Evolutionary conservation across 352 stramenopile species (phyloP), one percentile per base, ranked within the genome.

Genomic region (Thalassiosira pacifica): DNA sequence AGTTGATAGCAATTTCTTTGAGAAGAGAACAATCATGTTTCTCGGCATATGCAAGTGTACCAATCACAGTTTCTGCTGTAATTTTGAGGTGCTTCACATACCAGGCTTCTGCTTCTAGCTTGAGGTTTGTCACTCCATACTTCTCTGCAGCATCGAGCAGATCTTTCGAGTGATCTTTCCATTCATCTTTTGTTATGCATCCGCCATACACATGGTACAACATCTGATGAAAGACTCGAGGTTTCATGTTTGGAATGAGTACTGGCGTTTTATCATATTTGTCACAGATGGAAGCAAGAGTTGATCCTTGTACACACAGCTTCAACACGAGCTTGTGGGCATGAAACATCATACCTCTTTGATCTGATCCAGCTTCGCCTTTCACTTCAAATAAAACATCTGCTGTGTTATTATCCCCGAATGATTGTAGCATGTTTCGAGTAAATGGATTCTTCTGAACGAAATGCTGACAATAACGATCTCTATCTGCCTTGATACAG

Each of bases 341-440:
- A 72, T 63, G 42, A 27, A 73, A 63, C 18, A n/a, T 22, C 4
- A 45, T 16, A 18, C 27, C 71, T 9, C 26, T 26, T 42, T 45
- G 34, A 3, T 1, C 18, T 48, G 5, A 71, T 29, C 29, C 45
- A 32, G 26, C 34, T 22, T 6, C n/a, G 6, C 26, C 48, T 78
- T 61, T 16, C 3, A 86, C 79, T 67, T 86, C 59, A 27, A 86
- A 86, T 29, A 52, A 22, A 13, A 86, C 67, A 65, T 83, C 79
- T 22, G 63, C 18, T 19, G 52, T 68, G 29, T 86, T 53, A 18
- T 73, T 63, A 68, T 77, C 53, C 0, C 42, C 52, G 52, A 86
- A 63, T 31, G 40, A 29, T 19, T 61, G 42, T 8, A 78, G 26
- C 34, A 83, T 83, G 13, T 64, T 61, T 26, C 31, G 27, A 16